Base-by-base conservation (phyloP, 805 yeast species). In the Nakazawaea wickerhamii region DNA sequence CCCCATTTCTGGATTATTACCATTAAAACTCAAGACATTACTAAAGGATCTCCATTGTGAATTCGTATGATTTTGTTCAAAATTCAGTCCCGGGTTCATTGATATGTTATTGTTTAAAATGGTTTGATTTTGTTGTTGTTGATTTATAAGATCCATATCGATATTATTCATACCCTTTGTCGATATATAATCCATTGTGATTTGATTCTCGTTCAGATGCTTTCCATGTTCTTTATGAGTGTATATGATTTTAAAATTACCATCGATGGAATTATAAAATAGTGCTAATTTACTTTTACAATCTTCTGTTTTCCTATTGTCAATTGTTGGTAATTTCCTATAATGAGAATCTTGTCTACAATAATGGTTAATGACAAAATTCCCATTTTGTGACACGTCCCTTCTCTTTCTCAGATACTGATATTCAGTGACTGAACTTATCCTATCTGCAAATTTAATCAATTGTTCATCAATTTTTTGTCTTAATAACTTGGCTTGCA, bases 281-380 rank as follows among this genome's bases (percentile, higher is more conserved):
- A 43, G 14, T 11, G 28, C 43, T 20, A 43, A 14, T 22, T 38
- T 43, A 22, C 42, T 37, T 15, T 38, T 43, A 30, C 46, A 43
- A 30, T 43, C 43, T 21, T 33, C 36, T 5, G 43, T 43, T 27
- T 43, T 43, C 36, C 23, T 43, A 19, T 43, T 43, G 8, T 43
- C 43, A 2, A 38, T 13, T 2, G 40, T 23, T 15, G 41, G 36
- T 7, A 38, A 25, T 32, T 43, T 43, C 20, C 38, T 38, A 23
- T 43, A 43, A 30, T 43, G 46, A 4, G 38, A 33, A 30, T 43
- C 46, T 30, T 43, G 46, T 22, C 42, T 38, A 27, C 46, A 43
- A 17, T 43, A 43, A 23, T 43, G 41, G 21, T 35, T 38, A 18
- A 43, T 32, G 15, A 43, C 46, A 30, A 43, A 43, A 25, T 43